Evolutionary conservation across 2,329 filamentous ascomycete genomes (phyloP).

Genomic region (Fusarium veterinarium): DNA sequence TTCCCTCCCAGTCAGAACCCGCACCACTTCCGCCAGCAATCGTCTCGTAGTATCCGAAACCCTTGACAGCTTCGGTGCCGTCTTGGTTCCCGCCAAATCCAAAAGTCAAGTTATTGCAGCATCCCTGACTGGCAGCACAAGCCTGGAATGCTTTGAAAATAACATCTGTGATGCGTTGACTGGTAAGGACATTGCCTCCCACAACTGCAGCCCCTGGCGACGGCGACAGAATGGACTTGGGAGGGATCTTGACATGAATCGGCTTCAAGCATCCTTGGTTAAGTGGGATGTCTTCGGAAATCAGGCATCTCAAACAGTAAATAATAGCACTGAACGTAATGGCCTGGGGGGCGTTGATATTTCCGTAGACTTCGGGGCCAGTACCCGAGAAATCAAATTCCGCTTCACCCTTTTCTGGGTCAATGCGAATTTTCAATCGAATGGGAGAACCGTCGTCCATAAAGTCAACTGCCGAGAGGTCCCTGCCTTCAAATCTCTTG

Average conservation of each 20-base stretch:
- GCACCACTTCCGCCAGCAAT: slow-evolving; percentile 74
- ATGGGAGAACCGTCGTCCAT: slow-evolving; percentile 90
- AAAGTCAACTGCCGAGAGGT: slow-evolving; percentile 78
- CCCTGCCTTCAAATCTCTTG: slow-evolving; percentile 75
- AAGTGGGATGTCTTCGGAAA: slow-evolving; percentile 83
- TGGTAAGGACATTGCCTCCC: slow-evolving; percentile 77
- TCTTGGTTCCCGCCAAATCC: slow-evolving; percentile 69
- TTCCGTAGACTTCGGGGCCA: slow-evolving; percentile 82
- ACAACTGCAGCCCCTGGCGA: slow-evolving; percentile 83
- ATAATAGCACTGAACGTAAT: slow-evolving; percentile 90
- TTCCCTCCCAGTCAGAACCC: slow-evolving; percentile 63
- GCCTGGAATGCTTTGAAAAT: slow-evolving; percentile 78
- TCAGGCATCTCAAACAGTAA: slow-evolving; percentile 83
- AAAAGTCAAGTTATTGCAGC: slow-evolving; percentile 87
- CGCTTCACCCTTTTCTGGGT: slow-evolving; percentile 79
- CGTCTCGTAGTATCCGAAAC: slow-evolving; percentile 71
- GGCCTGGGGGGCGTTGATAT: slow-evolving; percentile 84
- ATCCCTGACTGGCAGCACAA: slow-evolving; percentile 82
- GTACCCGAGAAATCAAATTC: slow-evolving; percentile 85
- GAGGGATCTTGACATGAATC: slow-evolving; percentile 78
- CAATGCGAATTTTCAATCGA: slow-evolving; percentile 77
- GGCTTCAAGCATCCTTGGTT: slow-evolving; percentile 86
- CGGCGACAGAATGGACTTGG: slow-evolving; percentile 78
- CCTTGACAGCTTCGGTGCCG: slow-evolving; percentile 52
- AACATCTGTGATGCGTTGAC: slow-evolving; percentile 58